Conservation (phyloP, 768 basidiomycete genomes). For the Dioszegia hungarica region DNA sequence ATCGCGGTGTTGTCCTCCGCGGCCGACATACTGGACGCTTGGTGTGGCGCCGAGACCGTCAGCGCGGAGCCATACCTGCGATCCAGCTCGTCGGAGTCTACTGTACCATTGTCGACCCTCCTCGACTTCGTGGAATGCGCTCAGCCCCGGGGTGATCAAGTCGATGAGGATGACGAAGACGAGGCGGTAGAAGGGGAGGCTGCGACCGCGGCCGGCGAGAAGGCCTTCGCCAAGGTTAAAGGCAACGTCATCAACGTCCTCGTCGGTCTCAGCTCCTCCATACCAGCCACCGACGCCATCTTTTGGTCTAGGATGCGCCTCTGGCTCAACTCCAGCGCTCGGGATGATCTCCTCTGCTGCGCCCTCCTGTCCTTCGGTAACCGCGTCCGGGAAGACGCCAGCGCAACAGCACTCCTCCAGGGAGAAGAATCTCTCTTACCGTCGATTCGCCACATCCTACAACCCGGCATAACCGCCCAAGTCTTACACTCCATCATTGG, state of each 20-base stretch:
- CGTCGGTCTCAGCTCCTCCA: constrained; percentile 13
- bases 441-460: constrained; percentile 1
- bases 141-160: background rate
- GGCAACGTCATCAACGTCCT: constrained; percentile 13
- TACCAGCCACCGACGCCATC: background rate
- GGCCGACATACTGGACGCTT: constrained; percentile 1
- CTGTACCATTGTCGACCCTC: background rate
- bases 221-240: background rate
- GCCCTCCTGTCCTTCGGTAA: constrained; percentile 40
- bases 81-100: background rate
- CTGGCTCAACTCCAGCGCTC: constrained; percentile 15
- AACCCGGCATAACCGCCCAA: constrained; percentile 2
- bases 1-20: background rate
- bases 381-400: constrained; percentile 13
- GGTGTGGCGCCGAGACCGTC: background rate
- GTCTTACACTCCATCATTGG: constrained; percentile 79
- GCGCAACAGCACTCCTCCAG: background rate
- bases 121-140: background rate
- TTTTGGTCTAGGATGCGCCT: constrained; percentile 24
- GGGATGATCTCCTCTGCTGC: constrained; percentile 28
- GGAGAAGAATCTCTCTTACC: background rate
- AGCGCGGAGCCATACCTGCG: background rate
- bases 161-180: background rate
- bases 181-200: too few species aligned
- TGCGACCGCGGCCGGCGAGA: background rate